phyloP scores from a whole-genome alignment of 2,329 filamentous ascomycete genomes.

The Penicillium nordicum region DNA sequence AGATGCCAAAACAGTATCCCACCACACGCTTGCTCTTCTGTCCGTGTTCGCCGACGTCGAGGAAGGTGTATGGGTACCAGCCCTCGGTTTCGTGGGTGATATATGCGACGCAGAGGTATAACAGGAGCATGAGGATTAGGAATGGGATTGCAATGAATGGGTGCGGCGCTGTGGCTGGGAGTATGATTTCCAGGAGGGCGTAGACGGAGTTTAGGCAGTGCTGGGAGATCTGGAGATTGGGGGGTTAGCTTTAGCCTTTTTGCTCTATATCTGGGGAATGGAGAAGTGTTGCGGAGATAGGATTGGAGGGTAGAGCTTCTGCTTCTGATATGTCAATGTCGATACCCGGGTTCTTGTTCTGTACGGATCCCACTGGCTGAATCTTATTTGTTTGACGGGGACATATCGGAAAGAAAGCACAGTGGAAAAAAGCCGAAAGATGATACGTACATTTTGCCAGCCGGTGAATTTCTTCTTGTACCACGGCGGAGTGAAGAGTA shows the following conservation, averaged over 20 bases:
- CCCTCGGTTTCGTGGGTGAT: conserved; percentile 65
- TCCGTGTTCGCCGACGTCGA: conserved; percentile 58
- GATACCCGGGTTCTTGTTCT: neutral
- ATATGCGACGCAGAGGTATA: conserved; percentile 73
- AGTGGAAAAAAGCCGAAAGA: neutral
- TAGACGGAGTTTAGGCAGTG: conserved; percentile 72
- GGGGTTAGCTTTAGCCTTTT: neutral
- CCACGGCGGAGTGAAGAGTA: conserved; percentile 56
- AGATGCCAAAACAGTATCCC: conserved; percentile 60
- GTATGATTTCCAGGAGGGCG: conserved; percentile 69
- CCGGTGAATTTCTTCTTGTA: conserved; percentile 51
- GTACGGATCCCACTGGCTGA: neutral
- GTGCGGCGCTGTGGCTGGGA: conserved; percentile 63
- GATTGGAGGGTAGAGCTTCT: neutral
- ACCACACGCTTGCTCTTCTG: conserved; percentile 53
- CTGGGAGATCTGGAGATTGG: conserved; percentile 55
- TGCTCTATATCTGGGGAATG: no score
- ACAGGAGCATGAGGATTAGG: conserved; percentile 65
- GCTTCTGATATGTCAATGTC: neutral
- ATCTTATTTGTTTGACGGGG: neutral
- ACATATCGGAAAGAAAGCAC: neutral
- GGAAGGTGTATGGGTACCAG: conserved; percentile 75
- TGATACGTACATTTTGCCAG: conserved; percentile 50
- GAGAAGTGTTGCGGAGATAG: neutral
- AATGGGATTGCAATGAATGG: conserved; percentile 65